phyloP scores from a whole-genome alignment of 495 filamentous ascomycete genomes.

The Penicillium atrosanguineum region DNA sequence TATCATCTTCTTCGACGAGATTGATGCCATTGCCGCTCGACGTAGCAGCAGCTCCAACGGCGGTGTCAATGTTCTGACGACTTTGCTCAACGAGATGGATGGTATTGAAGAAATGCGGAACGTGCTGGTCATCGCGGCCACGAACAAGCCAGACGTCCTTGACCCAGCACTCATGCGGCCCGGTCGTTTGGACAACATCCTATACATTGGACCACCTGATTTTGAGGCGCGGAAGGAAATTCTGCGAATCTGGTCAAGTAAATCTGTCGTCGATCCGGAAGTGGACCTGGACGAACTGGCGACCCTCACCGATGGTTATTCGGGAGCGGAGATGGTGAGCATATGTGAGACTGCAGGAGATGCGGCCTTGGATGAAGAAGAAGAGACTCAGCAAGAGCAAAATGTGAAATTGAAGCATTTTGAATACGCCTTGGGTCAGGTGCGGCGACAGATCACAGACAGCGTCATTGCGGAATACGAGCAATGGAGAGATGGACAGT shows the following conservation, averaged over 20 bases:
- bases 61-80: conserved; percentile 81
- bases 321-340: conserved; percentile 82
- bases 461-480: conserved; percentile 66
- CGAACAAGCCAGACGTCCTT: conserved; percentile 82
- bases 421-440: conserved; percentile 56
- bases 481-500: conserved; percentile 52
- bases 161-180: conserved; percentile 87
- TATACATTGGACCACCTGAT: conserved; percentile 87
- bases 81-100: conserved; percentile 93
- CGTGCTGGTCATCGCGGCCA: conserved; percentile 90
- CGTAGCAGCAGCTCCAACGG: conserved; percentile 53
- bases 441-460: conserved; percentile 65
- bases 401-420: conserved; percentile 62
- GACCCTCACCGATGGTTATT: conserved; percentile 72
- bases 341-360: conserved; percentile 71
- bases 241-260: conserved; percentile 60
- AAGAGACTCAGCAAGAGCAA: conserved; percentile 43
- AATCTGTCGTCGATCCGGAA: conserved; percentile 59
- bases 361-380: conserved; percentile 55
- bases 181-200: conserved; percentile 82
- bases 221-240: conserved; percentile 74
- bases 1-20: conserved; percentile 98
- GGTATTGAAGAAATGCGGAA: conserved; percentile 83
- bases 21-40: conserved; percentile 85
- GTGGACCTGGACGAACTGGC: conserved; percentile 67